Conservation (phyloP, 164 flowering plant species). For the Euptelea pleiosperma region DNA sequence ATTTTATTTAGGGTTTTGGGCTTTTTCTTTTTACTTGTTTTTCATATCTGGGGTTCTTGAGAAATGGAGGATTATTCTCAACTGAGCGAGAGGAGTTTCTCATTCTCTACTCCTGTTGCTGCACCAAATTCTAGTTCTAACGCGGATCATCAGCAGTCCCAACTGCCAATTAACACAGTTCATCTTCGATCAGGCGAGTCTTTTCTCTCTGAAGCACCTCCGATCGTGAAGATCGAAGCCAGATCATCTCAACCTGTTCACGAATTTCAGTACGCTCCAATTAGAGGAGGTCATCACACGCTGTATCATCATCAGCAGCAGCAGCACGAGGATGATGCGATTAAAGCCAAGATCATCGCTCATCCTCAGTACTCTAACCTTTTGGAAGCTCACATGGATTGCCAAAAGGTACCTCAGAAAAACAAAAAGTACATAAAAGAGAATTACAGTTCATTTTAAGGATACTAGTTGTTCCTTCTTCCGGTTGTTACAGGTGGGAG, state of each 20-base stretch:
- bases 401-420: conserved; percentile 66
- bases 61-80: conserved; percentile 54
- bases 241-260: conserved; percentile 26
- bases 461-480: too few relatives aligned
- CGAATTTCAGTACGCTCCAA: conserved; percentile 34
- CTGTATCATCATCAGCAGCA: background rate
- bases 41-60: conserved; percentile 6
- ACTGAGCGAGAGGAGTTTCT: conserved; percentile 41
- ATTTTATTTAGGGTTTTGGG: conserved; percentile 8
- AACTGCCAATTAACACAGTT: conserved; percentile 25
- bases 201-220: conserved; percentile 28
- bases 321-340: conserved; percentile 47
- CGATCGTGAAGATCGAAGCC: conserved; percentile 50
- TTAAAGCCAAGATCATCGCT: conserved; percentile 84
- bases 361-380: conserved; percentile 90
- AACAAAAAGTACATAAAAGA: background rate
- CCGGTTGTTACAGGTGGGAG: conserved; percentile 61
- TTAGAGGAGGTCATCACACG: conserved; percentile 22
- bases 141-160: too few relatives aligned
- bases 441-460: too few relatives aligned
- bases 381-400: conserved; percentile 84
- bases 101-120: conserved; percentile 32
- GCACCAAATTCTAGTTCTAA: conserved; percentile 23
- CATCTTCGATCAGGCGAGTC: conserved; percentile 40
- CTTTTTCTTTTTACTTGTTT: background rate